Evolutionary conservation across 306 rosid species (phyloP), one percentile per base, ranked within the genome.

Genomic region (Ormosia emarginata): DNA sequence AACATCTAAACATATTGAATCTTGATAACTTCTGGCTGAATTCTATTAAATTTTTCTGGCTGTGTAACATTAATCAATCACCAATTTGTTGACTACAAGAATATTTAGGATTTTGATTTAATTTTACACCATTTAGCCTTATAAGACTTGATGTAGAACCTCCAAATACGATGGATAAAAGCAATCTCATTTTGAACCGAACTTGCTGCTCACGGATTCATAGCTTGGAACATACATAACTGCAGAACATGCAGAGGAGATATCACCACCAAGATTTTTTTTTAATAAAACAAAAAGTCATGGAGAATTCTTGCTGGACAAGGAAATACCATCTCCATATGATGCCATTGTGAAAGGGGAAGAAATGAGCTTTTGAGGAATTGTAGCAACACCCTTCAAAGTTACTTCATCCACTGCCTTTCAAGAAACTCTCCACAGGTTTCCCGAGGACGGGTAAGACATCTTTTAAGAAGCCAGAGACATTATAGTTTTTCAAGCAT

Each of bases 261-360:
- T 29, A 78, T 37, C 53, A 71, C 33, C 43, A 34, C 50, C 39
- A 49, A 40, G n/a, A 52, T 24, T 24, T 24, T 24, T 24, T 24
- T 24, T 24, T 37, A 33, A 50, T 13, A 13, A 0, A 67, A 78
- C n/a, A 32, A 66, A 13, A 7, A 68, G 65, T 36, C 47, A 11
- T 13, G 44, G 17, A 52, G 37, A 17, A 49, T 64, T 85, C 44
- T 55, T 2, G 3, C 6, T 14, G n/a, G 24, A 52, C 2, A 34
- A 37, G 15, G 74, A 49, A 40, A 57, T 92, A 92, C 97, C 97
- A 39, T 95, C 97, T 84, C 99, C 98, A 67, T 90, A 89, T 71
- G 98, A 90, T 41, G 98, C 95, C 97, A 95, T 81, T 68, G 99
- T 87, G 78, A 93, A 93, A 64, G 98, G 98, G 74, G 98, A 90